phyloP scores from a whole-genome alignment of 1,139 yeast genomes.

The Candida mesenterica region DNA sequence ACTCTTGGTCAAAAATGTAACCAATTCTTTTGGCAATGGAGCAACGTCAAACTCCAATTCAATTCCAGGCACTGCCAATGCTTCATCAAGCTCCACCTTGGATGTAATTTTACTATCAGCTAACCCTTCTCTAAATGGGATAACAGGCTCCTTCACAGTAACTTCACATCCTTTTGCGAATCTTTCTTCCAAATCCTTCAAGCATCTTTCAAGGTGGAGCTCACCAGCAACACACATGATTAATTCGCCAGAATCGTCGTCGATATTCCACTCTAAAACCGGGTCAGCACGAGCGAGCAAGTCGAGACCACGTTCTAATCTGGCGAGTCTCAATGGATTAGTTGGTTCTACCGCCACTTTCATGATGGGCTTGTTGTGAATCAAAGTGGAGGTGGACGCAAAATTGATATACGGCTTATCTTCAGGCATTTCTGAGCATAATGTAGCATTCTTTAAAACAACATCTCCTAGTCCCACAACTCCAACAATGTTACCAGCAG shows the following conservation, averaged over 20 bases:
- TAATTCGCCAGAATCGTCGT: slow-evolving; percentile 84
- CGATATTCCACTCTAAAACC: slow-evolving; percentile 80
- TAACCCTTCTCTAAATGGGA: slow-evolving; percentile 91
- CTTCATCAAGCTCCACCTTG: slow-evolving; percentile 17
- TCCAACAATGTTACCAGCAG: slow-evolving; percentile 95
- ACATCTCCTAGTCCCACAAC: slow-evolving; percentile 86
- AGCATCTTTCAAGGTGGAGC: slow-evolving; percentile 84
- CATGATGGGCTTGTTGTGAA: slow-evolving; percentile 78
- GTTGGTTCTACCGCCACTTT: slow-evolving; percentile 93
- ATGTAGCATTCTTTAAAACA: slow-evolving; percentile 83
- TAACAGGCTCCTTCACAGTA: slow-evolving; percentile 85
- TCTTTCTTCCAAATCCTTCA: slow-evolving; percentile 83
- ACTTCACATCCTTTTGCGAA: slow-evolving; percentile 87
- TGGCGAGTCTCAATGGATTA: slow-evolving; percentile 75
- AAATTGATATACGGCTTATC: slow-evolving; percentile 66
- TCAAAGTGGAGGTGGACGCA: slow-evolving; percentile 56
- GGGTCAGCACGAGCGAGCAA: slow-evolving; percentile 88
- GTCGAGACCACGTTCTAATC: slow-evolving; percentile 74
- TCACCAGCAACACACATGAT: slow-evolving; percentile 96
- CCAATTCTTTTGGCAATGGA: slow-evolving; percentile 56
- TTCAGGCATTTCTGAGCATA: slow-evolving; percentile 47
- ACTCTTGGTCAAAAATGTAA: slow-evolving; percentile 49
- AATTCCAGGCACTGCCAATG: slow-evolving; percentile 46
- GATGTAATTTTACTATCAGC: slow-evolving; percentile 22
- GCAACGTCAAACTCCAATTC: slow-evolving; percentile 48